These are phyloP conservation scores for Plantago coronopus DNA, from an alignment of 305 asterid genomes.

Conservation along the genomic window DNA sequence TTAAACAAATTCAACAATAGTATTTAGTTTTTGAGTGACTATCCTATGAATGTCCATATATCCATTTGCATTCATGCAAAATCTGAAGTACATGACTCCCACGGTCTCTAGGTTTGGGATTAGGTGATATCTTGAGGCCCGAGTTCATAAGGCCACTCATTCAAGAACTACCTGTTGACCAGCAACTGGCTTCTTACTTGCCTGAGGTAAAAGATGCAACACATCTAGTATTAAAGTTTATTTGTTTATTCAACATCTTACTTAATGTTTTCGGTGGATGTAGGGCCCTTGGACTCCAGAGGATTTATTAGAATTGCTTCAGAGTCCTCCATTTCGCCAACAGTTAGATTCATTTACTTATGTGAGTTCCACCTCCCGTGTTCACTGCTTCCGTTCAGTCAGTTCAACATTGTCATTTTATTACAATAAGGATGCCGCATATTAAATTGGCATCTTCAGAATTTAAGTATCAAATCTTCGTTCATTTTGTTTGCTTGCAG, in stretches of 20 bases:
- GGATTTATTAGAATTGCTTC: conserved; percentile 74
- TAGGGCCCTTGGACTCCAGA: conserved; percentile 85
- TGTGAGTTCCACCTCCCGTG: conserved; percentile 41
- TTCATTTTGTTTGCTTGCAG: conserved; percentile 34
- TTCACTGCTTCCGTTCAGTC: conserved; percentile 4
- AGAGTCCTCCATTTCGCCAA: conserved; percentile 92
- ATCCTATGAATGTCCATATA: not conserved
- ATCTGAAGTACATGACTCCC: not conserved
- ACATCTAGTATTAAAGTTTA: not conserved
- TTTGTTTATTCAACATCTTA: conserved; percentile 20
- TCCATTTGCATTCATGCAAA: not conserved
- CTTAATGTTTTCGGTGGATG: conserved; percentile 23
- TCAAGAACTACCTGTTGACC: conserved; percentile 60
- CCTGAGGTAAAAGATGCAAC: conserved; percentile 60
- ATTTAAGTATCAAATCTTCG: not conserved
- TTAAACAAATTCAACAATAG: not conserved
- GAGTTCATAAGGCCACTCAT: conserved; percentile 66
- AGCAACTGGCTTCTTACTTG: conserved; percentile 61
- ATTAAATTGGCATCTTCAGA: not conserved
- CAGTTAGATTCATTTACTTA: conserved; percentile 91
- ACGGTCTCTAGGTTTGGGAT: conserved; percentile 66
- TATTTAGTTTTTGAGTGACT: not conserved
- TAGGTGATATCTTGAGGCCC: conserved; percentile 93
- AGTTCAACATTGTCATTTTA: not conserved
- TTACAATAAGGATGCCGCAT: not conserved